These are phyloP conservation scores for Dactylellina sp. DNA, from an alignment of 2,329 filamentous ascomycete genomes.

Conservation along the genomic window DNA sequence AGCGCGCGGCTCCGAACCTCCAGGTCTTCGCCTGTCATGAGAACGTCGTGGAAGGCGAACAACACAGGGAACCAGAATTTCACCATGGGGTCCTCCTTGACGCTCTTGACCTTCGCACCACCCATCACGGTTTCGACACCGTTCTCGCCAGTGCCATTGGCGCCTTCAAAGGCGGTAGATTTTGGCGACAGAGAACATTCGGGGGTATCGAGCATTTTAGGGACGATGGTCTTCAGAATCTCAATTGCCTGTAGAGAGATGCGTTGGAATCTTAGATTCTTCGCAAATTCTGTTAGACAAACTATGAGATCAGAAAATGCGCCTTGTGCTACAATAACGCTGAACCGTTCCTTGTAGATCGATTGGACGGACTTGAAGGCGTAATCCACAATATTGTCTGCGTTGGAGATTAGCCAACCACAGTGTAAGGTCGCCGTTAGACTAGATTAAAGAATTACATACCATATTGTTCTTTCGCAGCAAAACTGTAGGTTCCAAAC, in stretches of 20 bases:
- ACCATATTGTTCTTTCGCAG: slow-evolving; percentile 87
- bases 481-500: slow-evolving; percentile 98
- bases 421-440: background rate
- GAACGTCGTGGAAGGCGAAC: slow-evolving; percentile 97
- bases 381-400: slow-evolving; percentile 92
- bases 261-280: slow-evolving; percentile 98
- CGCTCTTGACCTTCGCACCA: slow-evolving; percentile 65
- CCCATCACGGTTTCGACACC: slow-evolving; percentile 29
- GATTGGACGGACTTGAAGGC: slow-evolving; percentile 97
- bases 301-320: slow-evolving; percentile 97
- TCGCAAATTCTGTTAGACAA: slow-evolving; percentile 97
- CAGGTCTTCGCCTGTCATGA: slow-evolving; percentile 98
- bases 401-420: no score
- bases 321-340: slow-evolving; percentile 93
- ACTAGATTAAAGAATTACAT: slow-evolving; percentile 59
- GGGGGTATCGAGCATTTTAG: slow-evolving; percentile 92
- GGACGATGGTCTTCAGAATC: slow-evolving; percentile 89
- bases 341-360: slow-evolving; percentile 94
- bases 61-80: slow-evolving; percentile 99
- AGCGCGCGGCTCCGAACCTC: slow-evolving; percentile 90
- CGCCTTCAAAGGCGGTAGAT: slow-evolving; percentile 66
- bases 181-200: slow-evolving; percentile 89
- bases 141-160: slow-evolving; percentile 62
- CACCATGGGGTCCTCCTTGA: slow-evolving; percentile 80
- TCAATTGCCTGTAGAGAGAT: slow-evolving; percentile 97